Base-by-base conservation (phyloP, 2,329 filamentous ascomycete genomes). In the Zymoseptoria ardabiliae region DNA sequence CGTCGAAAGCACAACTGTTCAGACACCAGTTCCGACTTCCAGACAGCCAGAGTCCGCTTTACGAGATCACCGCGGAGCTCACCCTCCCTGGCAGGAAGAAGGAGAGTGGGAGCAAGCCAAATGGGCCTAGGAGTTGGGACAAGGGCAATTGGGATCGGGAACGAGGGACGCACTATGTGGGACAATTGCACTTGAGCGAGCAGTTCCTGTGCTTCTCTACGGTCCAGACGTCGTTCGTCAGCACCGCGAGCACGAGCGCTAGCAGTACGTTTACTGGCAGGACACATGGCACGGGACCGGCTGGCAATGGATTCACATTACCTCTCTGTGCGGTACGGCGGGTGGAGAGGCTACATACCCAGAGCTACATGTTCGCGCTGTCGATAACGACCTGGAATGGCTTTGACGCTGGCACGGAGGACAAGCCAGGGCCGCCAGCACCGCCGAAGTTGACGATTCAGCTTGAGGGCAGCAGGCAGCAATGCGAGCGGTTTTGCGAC, bases 181-280 rank as follows among this genome's bases (percentile, higher is more conserved):
- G 94, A 55, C 92, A 92, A 75, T 83, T 99, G 56, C 93, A 99
- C 73, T 79, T 99, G 64, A 97, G 91, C 74, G 93, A 99, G 77
- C 85, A 89, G 68, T 99, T 89, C 76, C 85, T 99, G 68, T 97
- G 92, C 81, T 99, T 99, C 79, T 97, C 92, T 0, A 97, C 94
- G 7, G 90, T 94, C 56, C 87, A 90, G 17, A 89, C 91, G 9
- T 95, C 91, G 77, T 97, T 97, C 75, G 75, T 90, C 50, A 86
- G 86, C 63, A 87, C 88, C 0, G 88, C 93, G 17, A 96, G 86
- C 73, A 85, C 88, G 20, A 87, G 85, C 63, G 87, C 88, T 0
- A 92, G 91, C 20, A 90, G 88, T 53, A 85, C 85, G 59, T 97
- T 95, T 76, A 95, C 91, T 3, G 94, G 92, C 17, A 90, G 96